Base-by-base conservation (phyloP, 1,139 yeast genomes). In the Yamadazyma buinensis region DNA sequence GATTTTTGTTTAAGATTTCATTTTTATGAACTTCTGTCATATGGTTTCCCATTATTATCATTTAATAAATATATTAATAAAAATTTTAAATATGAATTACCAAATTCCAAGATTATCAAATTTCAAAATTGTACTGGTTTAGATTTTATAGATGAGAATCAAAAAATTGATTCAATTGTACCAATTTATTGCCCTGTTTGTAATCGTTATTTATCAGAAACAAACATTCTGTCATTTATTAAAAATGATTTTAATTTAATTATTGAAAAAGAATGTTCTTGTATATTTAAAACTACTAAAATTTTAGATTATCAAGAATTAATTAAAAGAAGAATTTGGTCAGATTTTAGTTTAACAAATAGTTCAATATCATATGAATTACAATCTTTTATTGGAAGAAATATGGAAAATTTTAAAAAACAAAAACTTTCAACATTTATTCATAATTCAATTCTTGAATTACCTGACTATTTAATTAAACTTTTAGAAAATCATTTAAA, bases 271-370 rank as follows among this genome's bases (percentile, higher is more conserved):
- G 11, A 31, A 10, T 31, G 34, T 26, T 5, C 12, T 15, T 31
- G 34, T 31, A 27, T 23, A n/a, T 31, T 31, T 17, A n/a, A n/a
- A n/a, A n/a, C n/a, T n/a, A 15, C 17, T 11, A 8, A 25, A 15
- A 26, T 22, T 12, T 15, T 33, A 13, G 14, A 19, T 26, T 57
- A 54, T 29, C 50, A 51, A 6, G 44, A 42, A n/a, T 39, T 56
- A 22, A 35, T 55, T 12, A 49, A 43, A 19, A 39, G 61, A 12
- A 56, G 51, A 29, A 34, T 60, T n/a, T 43, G 44, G 37, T 44
- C 52, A 12, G 64, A 58, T 31, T n/a, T n/a, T n/a, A n/a, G n/a
- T n/a, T n/a, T n/a, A n/a, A n/a, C n/a, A n/a, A n/a, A n/a, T n/a
- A n/a, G n/a, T n/a, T n/a, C n/a, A n/a, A n/a, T n/a, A n/a, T n/a